These are phyloP conservation scores for Nemania sp. DNA, from an alignment of 2,329 filamentous ascomycete species.

Conservation along the genomic window DNA sequence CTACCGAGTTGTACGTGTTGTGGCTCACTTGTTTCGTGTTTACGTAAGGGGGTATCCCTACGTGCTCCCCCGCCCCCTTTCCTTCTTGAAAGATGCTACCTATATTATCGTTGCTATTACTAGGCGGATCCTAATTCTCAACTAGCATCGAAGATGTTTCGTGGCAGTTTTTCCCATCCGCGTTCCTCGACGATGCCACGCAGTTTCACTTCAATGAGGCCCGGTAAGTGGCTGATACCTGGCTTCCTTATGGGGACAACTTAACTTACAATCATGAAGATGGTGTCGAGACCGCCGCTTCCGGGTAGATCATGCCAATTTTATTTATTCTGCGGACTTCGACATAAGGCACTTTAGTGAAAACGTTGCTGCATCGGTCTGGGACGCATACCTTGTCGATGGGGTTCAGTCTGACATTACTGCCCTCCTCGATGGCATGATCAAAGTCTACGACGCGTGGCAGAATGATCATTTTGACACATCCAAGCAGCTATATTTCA, in stretches of 20 bases:
- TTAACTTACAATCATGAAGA: background rate
- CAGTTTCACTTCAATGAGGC: conserved; percentile 34
- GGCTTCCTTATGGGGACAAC: background rate
- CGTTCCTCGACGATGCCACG: conserved; percentile 29
- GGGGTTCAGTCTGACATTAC: conserved; percentile 27
- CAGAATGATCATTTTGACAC: conserved; percentile 27
- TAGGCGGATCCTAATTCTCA: background rate
- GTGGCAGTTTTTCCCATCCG: conserved; percentile 30
- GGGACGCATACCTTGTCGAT: conserved; percentile 33
- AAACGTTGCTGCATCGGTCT: conserved; percentile 25
- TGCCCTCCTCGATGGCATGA: conserved; percentile 28
- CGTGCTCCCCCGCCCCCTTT: background rate
- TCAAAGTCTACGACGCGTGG: conserved; percentile 25
- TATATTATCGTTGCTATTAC: conserved; percentile 1
- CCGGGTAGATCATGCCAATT: conserved; percentile 29
- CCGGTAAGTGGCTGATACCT: background rate
- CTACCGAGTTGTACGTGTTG: conserved; percentile 30
- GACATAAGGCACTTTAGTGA: conserved; percentile 26
- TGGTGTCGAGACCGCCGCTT: conserved; percentile 36
- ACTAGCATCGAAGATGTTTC: conserved; percentile 30
- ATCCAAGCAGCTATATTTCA: conserved; percentile 28
- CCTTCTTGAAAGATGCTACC: background rate
- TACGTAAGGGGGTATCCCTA: background rate
- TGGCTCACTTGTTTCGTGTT: background rate
- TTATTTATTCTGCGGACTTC: conserved; percentile 23